These are phyloP conservation scores for Neodidymelliopsis sp. DNA, from an alignment of 2,329 filamentous ascomycete species.

Conservation along the genomic window DNA sequence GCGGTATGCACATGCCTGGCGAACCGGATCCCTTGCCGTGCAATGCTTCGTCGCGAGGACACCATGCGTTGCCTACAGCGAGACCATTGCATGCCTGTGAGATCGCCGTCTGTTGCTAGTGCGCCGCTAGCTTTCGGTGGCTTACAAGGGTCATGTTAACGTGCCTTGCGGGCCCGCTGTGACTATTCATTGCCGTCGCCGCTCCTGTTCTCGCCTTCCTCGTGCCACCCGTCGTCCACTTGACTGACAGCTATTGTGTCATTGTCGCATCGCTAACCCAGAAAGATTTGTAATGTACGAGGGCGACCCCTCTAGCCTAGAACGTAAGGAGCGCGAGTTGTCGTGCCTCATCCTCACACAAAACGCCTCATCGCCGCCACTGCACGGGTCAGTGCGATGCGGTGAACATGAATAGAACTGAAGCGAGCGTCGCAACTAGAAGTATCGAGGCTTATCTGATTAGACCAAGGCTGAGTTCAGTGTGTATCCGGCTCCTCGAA, in stretches of 20 bases:
- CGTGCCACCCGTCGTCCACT: conserved; percentile 14
- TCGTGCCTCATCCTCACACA: conserved; percentile 23
- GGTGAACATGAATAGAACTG: background rate
- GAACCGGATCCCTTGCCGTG: conserved; percentile 37
- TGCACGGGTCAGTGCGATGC: background rate
- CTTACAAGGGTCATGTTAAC: conserved; percentile 31
- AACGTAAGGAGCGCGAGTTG: too few relatives aligned
- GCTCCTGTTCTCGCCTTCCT: conserved; percentile 15
- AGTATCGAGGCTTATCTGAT: background rate
- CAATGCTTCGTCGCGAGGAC: conserved; percentile 15
- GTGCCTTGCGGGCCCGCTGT: conserved; percentile 24
- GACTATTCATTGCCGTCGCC: conserved; percentile 16
- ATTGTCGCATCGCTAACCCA: conserved; percentile 4
- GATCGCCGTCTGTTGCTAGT: conserved; percentile 33
- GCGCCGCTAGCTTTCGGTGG: conserved; percentile 36
- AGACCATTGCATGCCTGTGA: conserved; percentile 25
- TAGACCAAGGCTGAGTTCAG: too few relatives aligned
- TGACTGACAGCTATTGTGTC: conserved; percentile 1
- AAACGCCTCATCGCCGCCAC: conserved; percentile 26
- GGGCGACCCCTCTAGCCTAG: too few relatives aligned
- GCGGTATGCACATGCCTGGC: conserved; percentile 22
- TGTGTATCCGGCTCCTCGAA: too few relatives aligned
- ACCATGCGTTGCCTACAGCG: conserved; percentile 17
- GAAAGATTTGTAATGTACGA: conserved; percentile 22
- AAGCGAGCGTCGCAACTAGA: background rate